phyloP scores from a whole-genome alignment of 2,329 filamentous ascomycete species.

The Didymosphaeria variabile region DNA sequence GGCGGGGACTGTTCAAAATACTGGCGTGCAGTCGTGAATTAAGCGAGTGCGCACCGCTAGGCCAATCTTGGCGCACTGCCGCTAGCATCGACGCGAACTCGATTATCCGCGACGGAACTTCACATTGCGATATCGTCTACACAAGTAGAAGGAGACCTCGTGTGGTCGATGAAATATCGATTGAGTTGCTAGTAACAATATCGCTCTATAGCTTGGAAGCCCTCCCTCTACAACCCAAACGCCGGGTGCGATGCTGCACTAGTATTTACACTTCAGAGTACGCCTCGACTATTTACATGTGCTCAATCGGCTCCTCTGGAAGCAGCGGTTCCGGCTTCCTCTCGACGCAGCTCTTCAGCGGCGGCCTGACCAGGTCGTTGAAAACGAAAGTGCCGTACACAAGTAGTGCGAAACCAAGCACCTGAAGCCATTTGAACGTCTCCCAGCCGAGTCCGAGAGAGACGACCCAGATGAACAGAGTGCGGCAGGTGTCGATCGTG shows the following conservation, averaged over 20 bases:
- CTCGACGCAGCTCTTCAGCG: conserved; percentile 72
- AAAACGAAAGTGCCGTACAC: conserved; percentile 98
- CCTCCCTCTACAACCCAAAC: neutral
- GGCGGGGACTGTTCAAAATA: conserved; percentile 22
- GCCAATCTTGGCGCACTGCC: conserved; percentile 16
- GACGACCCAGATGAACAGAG: conserved; percentile 97
- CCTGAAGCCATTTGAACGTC: conserved; percentile 96
- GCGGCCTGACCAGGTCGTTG: conserved; percentile 90
- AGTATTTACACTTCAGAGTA: conserved; percentile 1
- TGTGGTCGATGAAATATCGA: neutral
- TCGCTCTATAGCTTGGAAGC: neutral
- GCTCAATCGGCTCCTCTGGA: conserved; percentile 86
- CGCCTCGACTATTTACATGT: conserved; percentile 50
- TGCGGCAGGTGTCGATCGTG: conserved; percentile 97
- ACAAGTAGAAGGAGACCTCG: neutral
- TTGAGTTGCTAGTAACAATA: neutral
- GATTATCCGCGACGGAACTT: neutral
- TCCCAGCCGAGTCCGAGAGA: conserved; percentile 95
- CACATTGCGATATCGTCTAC: neutral
- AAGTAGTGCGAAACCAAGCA: conserved; percentile 84
- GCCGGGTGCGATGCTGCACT: conserved; percentile 15
- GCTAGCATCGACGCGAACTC: neutral
- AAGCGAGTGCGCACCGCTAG: conserved; percentile 25
- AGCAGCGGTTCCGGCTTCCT: conserved; percentile 70
- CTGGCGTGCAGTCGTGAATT: conserved; percentile 18